Percentiles rank a stretch among this genome's conserved stretches.
Conservation (phyloP, 2,329 filamentous ascomycete genomes). For the Graphilbum sp. region DNA sequence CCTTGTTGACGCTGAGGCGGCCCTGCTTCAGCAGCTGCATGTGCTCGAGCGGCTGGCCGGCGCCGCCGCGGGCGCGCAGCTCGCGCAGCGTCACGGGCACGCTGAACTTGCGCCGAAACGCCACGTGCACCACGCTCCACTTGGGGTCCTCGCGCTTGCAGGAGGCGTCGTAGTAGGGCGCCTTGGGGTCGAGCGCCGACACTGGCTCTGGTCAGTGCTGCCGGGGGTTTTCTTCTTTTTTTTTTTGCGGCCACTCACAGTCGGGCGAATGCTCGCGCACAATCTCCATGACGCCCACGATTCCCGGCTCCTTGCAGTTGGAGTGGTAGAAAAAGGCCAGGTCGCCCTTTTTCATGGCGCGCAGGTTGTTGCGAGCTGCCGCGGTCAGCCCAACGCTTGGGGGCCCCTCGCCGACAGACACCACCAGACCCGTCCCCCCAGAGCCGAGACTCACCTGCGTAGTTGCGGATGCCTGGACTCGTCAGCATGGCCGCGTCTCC, state of each 20-base stretch:
- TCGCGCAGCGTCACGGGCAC: slow-evolving; percentile 54
- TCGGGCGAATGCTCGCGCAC: slow-evolving; percentile 73
- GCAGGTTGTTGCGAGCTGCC: slow-evolving; percentile 73
- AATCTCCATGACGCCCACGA: slow-evolving; percentile 79
- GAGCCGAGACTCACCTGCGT: slow-evolving; percentile 27
- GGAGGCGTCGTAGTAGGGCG: slow-evolving; percentile 72
- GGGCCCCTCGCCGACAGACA: too few species aligned
- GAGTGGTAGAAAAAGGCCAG: slow-evolving; percentile 96
- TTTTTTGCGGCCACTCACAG: slow-evolving; percentile 27
- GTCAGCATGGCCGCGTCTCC: too few species aligned
- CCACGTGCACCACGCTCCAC: slow-evolving; percentile 83
- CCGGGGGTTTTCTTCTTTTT: too few species aligned
- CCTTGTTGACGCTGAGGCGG: slow-evolving; percentile 66
- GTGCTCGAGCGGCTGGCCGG: slow-evolving; percentile 41
- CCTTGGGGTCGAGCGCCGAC: slow-evolving; percentile 51
- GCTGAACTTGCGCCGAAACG: slow-evolving; percentile 69
- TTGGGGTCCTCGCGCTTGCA: slow-evolving; percentile 53
- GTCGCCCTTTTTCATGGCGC: slow-evolving; percentile 81
- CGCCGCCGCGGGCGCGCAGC: slow-evolving; percentile 45
- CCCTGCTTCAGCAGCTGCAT: slow-evolving; percentile 75
- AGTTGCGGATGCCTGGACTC: slow-evolving; percentile 28
- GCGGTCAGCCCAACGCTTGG: too few species aligned
- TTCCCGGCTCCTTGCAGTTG: slow-evolving; percentile 77
- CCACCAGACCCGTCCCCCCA: too few species aligned
- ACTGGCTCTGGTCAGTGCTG: slow-evolving; percentile 23